phyloP scores from a whole-genome alignment of 129 eudicot species.

The Flaveria trinervia region DNA sequence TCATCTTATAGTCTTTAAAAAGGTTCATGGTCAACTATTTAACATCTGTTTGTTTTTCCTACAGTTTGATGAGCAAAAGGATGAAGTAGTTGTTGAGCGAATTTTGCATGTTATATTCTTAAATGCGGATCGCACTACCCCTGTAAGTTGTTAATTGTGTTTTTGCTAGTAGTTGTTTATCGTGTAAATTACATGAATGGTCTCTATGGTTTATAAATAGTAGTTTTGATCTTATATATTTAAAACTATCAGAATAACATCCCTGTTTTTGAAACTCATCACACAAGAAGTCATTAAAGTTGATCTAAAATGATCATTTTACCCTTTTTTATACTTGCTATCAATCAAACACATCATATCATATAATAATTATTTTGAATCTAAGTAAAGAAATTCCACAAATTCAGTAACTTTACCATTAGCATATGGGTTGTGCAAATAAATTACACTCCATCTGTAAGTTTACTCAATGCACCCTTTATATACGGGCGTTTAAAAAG shows the following conservation, averaged over 20 bases:
- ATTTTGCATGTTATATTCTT: slow-evolving; percentile 65
- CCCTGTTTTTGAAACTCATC: not conserved
- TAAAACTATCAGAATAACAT: not conserved
- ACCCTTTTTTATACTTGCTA: not conserved
- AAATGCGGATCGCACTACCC: slow-evolving; percentile 64
- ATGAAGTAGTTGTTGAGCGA: slow-evolving; percentile 65
- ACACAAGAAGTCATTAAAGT: too few relatives aligned
- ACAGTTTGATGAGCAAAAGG: slow-evolving; percentile 80
- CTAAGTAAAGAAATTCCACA: not conserved
- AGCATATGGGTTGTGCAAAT: not conserved
- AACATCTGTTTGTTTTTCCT: not conserved
- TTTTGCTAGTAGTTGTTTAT: not conserved
- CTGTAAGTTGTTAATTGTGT: slow-evolving; percentile 46
- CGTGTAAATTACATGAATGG: not conserved
- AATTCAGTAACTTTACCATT: not conserved
- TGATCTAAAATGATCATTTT: not conserved
- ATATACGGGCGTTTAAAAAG: too few relatives aligned
- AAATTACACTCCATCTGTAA: too few relatives aligned
- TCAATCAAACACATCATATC: not conserved
- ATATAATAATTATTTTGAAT: not conserved
- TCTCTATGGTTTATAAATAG: not conserved
- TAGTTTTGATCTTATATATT: not conserved
- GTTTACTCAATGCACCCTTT: too few relatives aligned
- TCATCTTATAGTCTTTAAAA: not conserved
- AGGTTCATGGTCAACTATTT: not conserved